Percentiles rank a stretch among this genome's conserved stretches.
phyloP scores from a whole-genome alignment of 805 yeast genomes.

The Saccharomycopsis vini region DNA sequence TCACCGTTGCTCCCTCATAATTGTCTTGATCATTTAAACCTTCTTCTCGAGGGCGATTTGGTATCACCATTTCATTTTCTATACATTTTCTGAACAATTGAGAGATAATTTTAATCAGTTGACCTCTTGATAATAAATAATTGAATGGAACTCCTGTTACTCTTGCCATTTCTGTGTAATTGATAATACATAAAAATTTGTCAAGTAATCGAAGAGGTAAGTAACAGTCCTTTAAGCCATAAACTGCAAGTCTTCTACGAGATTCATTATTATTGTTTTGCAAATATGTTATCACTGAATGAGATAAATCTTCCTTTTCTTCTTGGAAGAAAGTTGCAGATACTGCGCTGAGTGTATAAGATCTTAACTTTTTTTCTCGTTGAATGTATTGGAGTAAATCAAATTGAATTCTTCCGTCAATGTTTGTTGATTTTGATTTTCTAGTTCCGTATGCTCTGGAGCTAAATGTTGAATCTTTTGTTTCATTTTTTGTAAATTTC shows the following conservation, averaged over 20 bases:
- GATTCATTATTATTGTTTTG: slow-evolving; percentile 91
- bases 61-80: slow-evolving; percentile 78
- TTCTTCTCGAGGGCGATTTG: slow-evolving; percentile 75
- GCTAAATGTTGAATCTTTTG: slow-evolving; percentile 73
- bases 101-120: slow-evolving; percentile 93
- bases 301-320: slow-evolving; percentile 97
- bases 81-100: slow-evolving; percentile 91
- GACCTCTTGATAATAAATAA: slow-evolving; percentile 82
- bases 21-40: slow-evolving; percentile 79
- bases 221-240: slow-evolving; percentile 94
- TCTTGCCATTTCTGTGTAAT: slow-evolving; percentile 98
- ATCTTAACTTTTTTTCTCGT: slow-evolving; percentile 88
- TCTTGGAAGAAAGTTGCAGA: slow-evolving; percentile 90
- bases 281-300: slow-evolving; percentile 87
- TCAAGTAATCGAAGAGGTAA: slow-evolving; percentile 82
- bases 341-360: slow-evolving; percentile 91
- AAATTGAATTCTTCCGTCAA: slow-evolving; percentile 92
- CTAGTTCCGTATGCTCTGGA: slow-evolving; percentile 96
- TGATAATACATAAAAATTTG: slow-evolving; percentile 91
- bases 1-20: slow-evolving; percentile 98
- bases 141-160: slow-evolving; percentile 98
- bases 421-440: slow-evolving; percentile 83
- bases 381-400: slow-evolving; percentile 89
- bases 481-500: slow-evolving; percentile 57
- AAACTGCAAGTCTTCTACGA: slow-evolving; percentile 90